Base-by-base conservation (phyloP, 352 stramenopile genomes). In the Elongisporangium anandrum region DNA sequence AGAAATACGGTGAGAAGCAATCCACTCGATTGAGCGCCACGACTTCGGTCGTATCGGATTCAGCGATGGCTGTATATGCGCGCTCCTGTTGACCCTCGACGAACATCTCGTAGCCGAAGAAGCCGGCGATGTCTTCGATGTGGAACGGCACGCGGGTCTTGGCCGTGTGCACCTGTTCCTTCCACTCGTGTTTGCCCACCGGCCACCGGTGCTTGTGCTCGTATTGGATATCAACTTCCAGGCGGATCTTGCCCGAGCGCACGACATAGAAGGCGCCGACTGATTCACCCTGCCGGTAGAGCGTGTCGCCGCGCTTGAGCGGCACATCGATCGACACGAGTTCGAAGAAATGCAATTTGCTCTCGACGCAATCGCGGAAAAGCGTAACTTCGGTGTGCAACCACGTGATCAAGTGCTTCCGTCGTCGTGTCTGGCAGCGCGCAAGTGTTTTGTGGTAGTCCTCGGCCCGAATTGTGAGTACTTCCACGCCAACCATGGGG, bases 31-130 rank as follows among this genome's bases (percentile, higher is more conserved):
- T 88, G n/a, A 90, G 59, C 2, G 74, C 80, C 19, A 90, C 66
- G 19, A 90, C 54, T 54, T 88, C 76, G 1, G 85, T 75, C 3
- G 68, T 68, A 1, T 68, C 57, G 9, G 80, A 80, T 52, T 85
- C 77, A 0, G 77, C 80, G 19, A 90, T 72, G 21, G 72, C 80
- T 0, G 77, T 90, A 63, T 84, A 87, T 17, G 61, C 66, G 2
- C 80, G 72, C 8, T 66, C 68, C 50, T 82, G 76, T 38, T 79
- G 63, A 0, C 65, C 69, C 13, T 87, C 71, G 1, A 87, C 69
- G 61, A 90, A 90, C 75, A 87, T 88, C 50, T 90, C 80, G 61
- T 81, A 85, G 10, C 80, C 80, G 54, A 90, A 90, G 60, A 85
- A 90, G 0, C 80, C 74, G 3, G 69, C 70, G 16, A 56, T 48